Base-by-base conservation (phyloP, 2,329 filamentous ascomycete genomes). In the Hymenotorrendiella dingleyae region DNA sequence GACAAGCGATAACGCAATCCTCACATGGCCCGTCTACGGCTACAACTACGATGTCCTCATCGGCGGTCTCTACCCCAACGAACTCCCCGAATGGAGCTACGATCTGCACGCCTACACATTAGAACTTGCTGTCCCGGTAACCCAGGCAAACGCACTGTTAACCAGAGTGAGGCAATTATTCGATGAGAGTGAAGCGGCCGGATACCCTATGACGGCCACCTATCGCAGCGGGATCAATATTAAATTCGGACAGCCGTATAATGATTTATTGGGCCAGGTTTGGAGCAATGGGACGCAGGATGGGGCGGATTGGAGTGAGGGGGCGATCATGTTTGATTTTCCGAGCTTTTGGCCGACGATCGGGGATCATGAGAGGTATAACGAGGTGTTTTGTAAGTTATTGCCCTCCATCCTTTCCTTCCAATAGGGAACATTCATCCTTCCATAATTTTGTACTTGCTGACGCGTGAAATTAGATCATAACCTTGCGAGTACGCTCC, bases 201-300 rank as follows among this genome's bases (percentile, higher is more conserved):
- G 48, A 2, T 43, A 45, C 11, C 29, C 45, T 7, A 50, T 50
- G 48, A 50, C 48, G 19, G 27, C 24, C 4, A 50, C 48, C 1
- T 50, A 50, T 30, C 29, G 48, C 2, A 50, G 48, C 36, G 48
- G 45, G 5, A 48, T 50, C n/a, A 50, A 50, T 24, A 50, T 50
- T 24, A 50, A 48, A 23, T 50, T 50, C 22, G 48, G 48, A 16
- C n/a, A n/a, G n/a, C n/a, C n/a, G n/a, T n/a, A n/a, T n/a, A n/a
- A n/a, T n/a, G n/a, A n/a, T n/a, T n/a, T n/a, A n/a, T n/a, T n/a
- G n/a, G n/a, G n/a, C n/a, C n/a, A n/a, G n/a, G n/a, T n/a, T n/a
- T n/a, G n/a, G n/a, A n/a, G n/a, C n/a, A n/a, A n/a, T n/a, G n/a
- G n/a, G n/a, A n/a, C n/a, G n/a, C n/a, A n/a, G n/a, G n/a, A n/a